Evolutionary conservation across 306 rosid species (phyloP), one percentile per base, ranked within the genome.

Genomic region (Geum urbanum): DNA sequence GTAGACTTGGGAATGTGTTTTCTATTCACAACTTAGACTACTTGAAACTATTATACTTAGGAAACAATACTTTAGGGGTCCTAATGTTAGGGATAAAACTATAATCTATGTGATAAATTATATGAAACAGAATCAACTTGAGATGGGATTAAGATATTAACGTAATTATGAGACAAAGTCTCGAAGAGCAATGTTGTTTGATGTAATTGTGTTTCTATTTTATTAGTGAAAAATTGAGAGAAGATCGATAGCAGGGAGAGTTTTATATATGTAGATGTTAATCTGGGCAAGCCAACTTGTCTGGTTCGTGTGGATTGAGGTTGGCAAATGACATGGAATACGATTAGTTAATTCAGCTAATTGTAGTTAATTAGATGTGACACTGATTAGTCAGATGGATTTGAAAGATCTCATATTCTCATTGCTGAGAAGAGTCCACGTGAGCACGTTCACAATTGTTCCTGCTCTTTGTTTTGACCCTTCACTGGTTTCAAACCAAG

Each of bases 371-470:
- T 27, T 27, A 27, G 32, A 27, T 27, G 2, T 50, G 27, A 35
- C 7, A 24, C 8, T 8, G 22, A 44, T 4, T 59, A 54, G 49
- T 62, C 27, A 58, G 66, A 44, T 69, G 3, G 62, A 24, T 40
- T 56, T 67, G 56, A 58, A 70, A 65, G 63, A 66, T 83, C 63
- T 47, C 51, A 14, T 69, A 27, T 27, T 27, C 32, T 27, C 32
- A 27, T 27, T 27, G 68, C 22, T 48, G 70, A 54, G 65, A 76
- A 73, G 37, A 53, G 57, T 70, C 58, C 83, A 74, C 79, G 71
- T 79, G 88, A 64, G 24, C 82, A 73, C 67, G 58, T 71, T 78
- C 64, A 32, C 37, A 2, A 12, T 72, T 72, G 83, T 65, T 72
- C 41, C n/a, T n/a, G n/a, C n/a, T n/a, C n/a, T n/a, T n/a, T n/a